These are phyloP conservation scores for Takashimella koratensis DNA, from an alignment of 1,284 basidiomycete genomes.

Conservation along the genomic window DNA sequence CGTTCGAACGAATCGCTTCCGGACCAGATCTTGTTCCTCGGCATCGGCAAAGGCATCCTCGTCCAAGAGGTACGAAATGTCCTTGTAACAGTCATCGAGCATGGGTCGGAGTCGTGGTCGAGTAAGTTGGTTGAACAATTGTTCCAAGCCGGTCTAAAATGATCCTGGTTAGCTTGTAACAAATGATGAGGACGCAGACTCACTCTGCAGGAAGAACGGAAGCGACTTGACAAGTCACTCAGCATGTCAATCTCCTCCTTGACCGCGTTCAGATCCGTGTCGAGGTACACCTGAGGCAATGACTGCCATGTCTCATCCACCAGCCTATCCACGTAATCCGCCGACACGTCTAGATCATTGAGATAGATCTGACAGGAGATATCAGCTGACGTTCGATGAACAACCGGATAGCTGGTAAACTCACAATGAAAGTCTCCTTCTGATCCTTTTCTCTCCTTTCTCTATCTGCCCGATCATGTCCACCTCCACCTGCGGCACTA, in stretches of 20 bases:
- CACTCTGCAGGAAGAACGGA: slow-evolving; percentile 69
- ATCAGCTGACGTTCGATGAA: too few species aligned
- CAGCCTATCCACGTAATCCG: slow-evolving; percentile 77
- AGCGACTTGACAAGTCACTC: slow-evolving; percentile 55
- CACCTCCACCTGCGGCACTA: slow-evolving; percentile 32
- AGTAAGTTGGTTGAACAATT: slow-evolving; percentile 88
- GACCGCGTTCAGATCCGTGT: slow-evolving; percentile 54
- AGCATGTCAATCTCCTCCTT: slow-evolving; percentile 36
- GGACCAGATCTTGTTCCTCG: slow-evolving; percentile 78
- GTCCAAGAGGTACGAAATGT: slow-evolving; percentile 80
- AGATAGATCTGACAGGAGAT: slow-evolving; percentile 63
- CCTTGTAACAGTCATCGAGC: slow-evolving; percentile 82
- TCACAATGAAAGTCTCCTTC: slow-evolving; percentile 71
- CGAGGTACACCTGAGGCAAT: slow-evolving; percentile 67
- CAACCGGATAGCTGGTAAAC: slow-evolving; percentile 38
- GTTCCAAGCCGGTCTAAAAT: slow-evolving; percentile 75
- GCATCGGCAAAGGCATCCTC: slow-evolving; percentile 79
- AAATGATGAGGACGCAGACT: too few species aligned
- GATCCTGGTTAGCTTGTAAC: too few species aligned
- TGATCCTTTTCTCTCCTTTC: slow-evolving; percentile 76
- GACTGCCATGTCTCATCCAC: slow-evolving; percentile 62
- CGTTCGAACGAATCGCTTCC: slow-evolving; percentile 75
- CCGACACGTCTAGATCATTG: slow-evolving; percentile 84
- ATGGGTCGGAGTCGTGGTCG: slow-evolving; percentile 78
- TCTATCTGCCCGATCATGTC: slow-evolving; percentile 48